Evolutionary conservation across 2,329 filamentous ascomycete genomes (phyloP).

Genomic region (Calonectria fujianensis): DNA sequence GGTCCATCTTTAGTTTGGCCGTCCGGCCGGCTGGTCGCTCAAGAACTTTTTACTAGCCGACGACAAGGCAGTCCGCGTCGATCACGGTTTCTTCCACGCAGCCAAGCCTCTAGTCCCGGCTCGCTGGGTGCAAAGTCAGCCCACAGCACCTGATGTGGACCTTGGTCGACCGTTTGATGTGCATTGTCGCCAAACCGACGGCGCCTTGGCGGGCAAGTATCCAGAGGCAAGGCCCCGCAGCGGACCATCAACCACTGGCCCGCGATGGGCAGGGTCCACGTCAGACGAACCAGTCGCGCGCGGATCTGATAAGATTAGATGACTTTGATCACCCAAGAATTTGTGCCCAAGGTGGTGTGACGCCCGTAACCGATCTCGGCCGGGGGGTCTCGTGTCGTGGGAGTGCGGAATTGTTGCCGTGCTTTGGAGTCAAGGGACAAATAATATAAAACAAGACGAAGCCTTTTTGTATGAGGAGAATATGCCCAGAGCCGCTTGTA

Average conservation of each 20-base stretch:
- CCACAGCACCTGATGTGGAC: slow-evolving; percentile 31
- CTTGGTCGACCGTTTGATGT: slow-evolving; percentile 10
- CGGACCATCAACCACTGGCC: slow-evolving; percentile 3
- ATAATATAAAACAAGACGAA: not conserved
- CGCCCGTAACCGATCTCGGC: slow-evolving; percentile 35
- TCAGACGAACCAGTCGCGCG: slow-evolving; percentile 29
- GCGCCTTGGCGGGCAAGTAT: slow-evolving; percentile 19
- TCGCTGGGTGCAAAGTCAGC: slow-evolving; percentile 32
- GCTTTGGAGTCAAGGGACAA: slow-evolving; percentile 12
- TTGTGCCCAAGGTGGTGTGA: slow-evolving; percentile 36
- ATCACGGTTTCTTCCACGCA: slow-evolving; percentile 34
- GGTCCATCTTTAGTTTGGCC: not conserved
- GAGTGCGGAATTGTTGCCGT: slow-evolving; percentile 44
- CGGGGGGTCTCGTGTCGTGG: slow-evolving; percentile 14
- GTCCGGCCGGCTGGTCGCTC: not conserved
- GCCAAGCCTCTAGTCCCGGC: slow-evolving; percentile 31
- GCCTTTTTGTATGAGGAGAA: not conserved
- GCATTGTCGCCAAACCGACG: slow-evolving; percentile 27
- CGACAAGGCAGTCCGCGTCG: not conserved
- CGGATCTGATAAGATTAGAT: slow-evolving; percentile 55
- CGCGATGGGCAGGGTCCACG: slow-evolving; percentile 23
- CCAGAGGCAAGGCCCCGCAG: not conserved
- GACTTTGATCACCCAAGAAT: slow-evolving; percentile 24
- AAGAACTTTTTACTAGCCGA: not conserved
- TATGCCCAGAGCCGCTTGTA: not conserved